phyloP scores from a whole-genome alignment of 495 filamentous ascomycete genomes.

The Neurospora intermedia region DNA sequence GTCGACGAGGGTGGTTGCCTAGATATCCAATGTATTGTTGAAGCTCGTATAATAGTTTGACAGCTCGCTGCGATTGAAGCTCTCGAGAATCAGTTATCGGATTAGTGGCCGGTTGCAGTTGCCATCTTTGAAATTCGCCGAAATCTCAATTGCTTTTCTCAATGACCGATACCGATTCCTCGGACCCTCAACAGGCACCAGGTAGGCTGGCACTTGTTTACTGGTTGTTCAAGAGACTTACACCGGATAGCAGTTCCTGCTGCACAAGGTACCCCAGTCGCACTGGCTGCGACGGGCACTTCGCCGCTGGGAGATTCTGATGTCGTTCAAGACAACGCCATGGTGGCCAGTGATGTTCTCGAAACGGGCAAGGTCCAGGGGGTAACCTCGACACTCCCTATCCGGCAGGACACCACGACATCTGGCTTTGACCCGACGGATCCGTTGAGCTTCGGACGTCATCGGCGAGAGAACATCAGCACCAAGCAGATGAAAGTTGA shows the following conservation, averaged over 20 bases:
- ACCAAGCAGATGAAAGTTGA: conserved; percentile 32
- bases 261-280: conserved; percentile 3
- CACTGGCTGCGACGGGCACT: conserved; percentile 4
- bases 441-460: conserved; percentile 31
- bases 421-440: conserved; percentile 15
- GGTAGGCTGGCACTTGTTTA: conserved; percentile 7
- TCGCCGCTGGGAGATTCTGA: not conserved
- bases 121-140: not conserved
- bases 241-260: conserved; percentile 1
- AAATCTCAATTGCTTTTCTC: not conserved
- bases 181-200: conserved; percentile 7
- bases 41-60: conserved; percentile 7
- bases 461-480: conserved; percentile 30
- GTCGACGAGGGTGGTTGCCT: not conserved
- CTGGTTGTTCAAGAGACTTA: not conserved
- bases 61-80: conserved; percentile 4
- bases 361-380: not conserved
- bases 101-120: not conserved
- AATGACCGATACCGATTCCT: conserved; percentile 8
- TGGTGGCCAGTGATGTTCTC: not conserved
- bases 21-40: not conserved
- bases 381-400: not conserved
- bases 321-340: not conserved
- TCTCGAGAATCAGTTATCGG: conserved; percentile 11
- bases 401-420: conserved; percentile 8